Percentiles rank a stretch among this genome's conserved stretches.
phyloP scores from a whole-genome alignment of 2,329 filamentous ascomycete genomes.

The Corynespora cassiicola region DNA sequence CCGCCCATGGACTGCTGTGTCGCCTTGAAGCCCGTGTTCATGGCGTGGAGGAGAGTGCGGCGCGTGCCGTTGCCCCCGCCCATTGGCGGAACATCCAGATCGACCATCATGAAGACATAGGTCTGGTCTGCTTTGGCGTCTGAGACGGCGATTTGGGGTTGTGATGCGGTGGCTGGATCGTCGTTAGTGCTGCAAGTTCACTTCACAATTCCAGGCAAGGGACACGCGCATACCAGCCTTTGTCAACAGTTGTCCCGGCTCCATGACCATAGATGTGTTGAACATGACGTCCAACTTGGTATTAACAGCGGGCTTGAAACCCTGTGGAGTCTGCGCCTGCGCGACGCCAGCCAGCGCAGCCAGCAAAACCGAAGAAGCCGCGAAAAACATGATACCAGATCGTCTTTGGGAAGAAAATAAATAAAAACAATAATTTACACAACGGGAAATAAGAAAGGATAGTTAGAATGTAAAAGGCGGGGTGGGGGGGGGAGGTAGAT shows the following conservation, averaged over 20 bases:
- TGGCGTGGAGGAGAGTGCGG: constrained; percentile 39
- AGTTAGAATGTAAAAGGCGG: constrained; percentile 5
- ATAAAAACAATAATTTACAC: background rate
- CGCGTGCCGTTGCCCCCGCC: constrained; percentile 26
- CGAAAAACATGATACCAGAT: constrained; percentile 30
- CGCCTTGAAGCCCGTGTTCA: constrained; percentile 42
- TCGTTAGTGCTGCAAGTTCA: constrained; percentile 15
- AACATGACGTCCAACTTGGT: constrained; percentile 39
- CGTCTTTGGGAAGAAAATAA: background rate
- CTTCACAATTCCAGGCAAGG: no score
- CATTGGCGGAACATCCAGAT: constrained; percentile 42
- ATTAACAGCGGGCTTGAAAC: constrained; percentile 34
- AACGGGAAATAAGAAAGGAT: no score
- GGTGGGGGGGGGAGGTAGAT: constrained; percentile 6
- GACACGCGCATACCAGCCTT: constrained; percentile 32
- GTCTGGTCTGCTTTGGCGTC: constrained; percentile 23
- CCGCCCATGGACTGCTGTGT: constrained; percentile 32
- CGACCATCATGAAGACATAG: constrained; percentile 45
- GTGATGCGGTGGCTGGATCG: constrained; percentile 26
- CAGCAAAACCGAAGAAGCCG: constrained; percentile 26
- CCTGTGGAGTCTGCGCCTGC: constrained; percentile 40
- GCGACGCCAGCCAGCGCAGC: constrained; percentile 29
- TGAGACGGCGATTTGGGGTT: constrained; percentile 36
- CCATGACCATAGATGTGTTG: constrained; percentile 36
- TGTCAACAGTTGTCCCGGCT: constrained; percentile 32